A percentile compares a stretch with the other conserved stretches of the same genome.
Evolutionary conservation across 768 basidiomycete genomes (phyloP).

Genomic region (Suillus placidus): DNA sequence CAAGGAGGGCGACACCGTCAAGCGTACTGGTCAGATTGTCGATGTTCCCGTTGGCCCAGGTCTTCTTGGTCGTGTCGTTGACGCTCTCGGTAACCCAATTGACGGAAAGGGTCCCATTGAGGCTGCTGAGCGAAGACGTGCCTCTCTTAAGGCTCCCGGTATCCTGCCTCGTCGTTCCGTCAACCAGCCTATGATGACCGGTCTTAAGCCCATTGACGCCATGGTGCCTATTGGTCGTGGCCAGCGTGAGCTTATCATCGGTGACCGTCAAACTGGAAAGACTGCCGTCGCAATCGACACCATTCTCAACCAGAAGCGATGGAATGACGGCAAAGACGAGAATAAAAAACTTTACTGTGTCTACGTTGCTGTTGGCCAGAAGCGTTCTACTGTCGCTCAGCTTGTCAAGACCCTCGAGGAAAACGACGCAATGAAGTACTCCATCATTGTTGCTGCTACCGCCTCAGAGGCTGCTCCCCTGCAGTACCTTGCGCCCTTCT

Average conservation of each 20-base stretch:
- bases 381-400: slow-evolving; percentile 99
- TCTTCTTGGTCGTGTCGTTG: slow-evolving; percentile 98
- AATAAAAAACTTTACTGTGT: slow-evolving; percentile 99
- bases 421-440: slow-evolving; percentile 99
- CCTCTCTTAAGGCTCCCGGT: slow-evolving; percentile 98
- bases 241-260: slow-evolving; percentile 99
- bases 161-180: slow-evolving; percentile 99
- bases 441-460: slow-evolving; percentile 98
- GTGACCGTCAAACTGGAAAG: slow-evolving; percentile 99
- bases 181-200: slow-evolving; percentile 99
- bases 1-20: slow-evolving; percentile 99
- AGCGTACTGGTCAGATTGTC: slow-evolving; percentile 99
- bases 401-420: slow-evolving; percentile 99
- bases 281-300: slow-evolving; percentile 99
- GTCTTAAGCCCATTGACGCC: slow-evolving; percentile 99
- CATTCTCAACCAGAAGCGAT: slow-evolving; percentile 99
- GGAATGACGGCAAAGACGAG: slow-evolving; percentile 99
- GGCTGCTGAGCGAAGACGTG: slow-evolving; percentile 91
- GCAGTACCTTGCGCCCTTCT: slow-evolving; percentile 99
- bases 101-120: slow-evolving; percentile 99
- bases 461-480: slow-evolving; percentile 99
- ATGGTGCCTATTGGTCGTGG: slow-evolving; percentile 99
- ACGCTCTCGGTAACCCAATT: slow-evolving; percentile 99
- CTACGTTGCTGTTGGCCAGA: slow-evolving; percentile 99
- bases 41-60: slow-evolving; percentile 98